These are phyloP conservation scores for Trichoderma virens DNA, from an alignment of 495 filamentous ascomycete genomes.

Conservation along the genomic window DNA sequence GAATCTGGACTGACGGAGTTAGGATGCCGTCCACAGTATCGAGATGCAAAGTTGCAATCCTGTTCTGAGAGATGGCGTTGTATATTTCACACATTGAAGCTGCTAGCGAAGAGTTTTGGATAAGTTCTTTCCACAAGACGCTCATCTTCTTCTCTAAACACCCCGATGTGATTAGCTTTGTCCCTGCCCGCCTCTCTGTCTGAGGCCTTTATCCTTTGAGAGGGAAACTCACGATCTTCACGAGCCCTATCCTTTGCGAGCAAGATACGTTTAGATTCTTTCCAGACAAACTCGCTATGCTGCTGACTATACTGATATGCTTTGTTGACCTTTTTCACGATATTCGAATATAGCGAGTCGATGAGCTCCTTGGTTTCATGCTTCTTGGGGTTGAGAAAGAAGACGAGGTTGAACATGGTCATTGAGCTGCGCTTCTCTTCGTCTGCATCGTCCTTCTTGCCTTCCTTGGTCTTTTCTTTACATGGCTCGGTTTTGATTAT, in stretches of 20 bases:
- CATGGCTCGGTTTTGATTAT: slow-evolving; percentile 20
- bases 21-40: slow-evolving; percentile 39
- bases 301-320: slow-evolving; percentile 87
- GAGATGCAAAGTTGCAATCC: slow-evolving; percentile 58
- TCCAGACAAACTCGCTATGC: slow-evolving; percentile 78
- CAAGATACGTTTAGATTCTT: slow-evolving; percentile 71
- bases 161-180: slow-evolving; percentile 5
- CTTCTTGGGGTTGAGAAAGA: slow-evolving; percentile 73
- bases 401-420: slow-evolving; percentile 97
- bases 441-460: slow-evolving; percentile 34
- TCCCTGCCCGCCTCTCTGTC: too few relatives aligned
- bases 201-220: too few relatives aligned
- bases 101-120: slow-evolving; percentile 69
- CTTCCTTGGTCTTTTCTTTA: slow-evolving; percentile 25
- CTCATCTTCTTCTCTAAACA: slow-evolving; percentile 45
- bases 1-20: slow-evolving; percentile 78
- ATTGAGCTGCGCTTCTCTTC: slow-evolving; percentile 56
- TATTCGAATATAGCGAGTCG: slow-evolving; percentile 74
- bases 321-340: slow-evolving; percentile 83
- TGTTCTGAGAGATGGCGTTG: slow-evolving; percentile 69
- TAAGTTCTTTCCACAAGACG: slow-evolving; percentile 58
- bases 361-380: slow-evolving; percentile 67
- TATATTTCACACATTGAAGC: slow-evolving; percentile 75
- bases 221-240: slow-evolving; percentile 55
- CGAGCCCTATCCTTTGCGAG: slow-evolving; percentile 68